phyloP scores from a whole-genome alignment of 1,284 basidiomycete species.

The Apiotrichum siamense region DNA sequence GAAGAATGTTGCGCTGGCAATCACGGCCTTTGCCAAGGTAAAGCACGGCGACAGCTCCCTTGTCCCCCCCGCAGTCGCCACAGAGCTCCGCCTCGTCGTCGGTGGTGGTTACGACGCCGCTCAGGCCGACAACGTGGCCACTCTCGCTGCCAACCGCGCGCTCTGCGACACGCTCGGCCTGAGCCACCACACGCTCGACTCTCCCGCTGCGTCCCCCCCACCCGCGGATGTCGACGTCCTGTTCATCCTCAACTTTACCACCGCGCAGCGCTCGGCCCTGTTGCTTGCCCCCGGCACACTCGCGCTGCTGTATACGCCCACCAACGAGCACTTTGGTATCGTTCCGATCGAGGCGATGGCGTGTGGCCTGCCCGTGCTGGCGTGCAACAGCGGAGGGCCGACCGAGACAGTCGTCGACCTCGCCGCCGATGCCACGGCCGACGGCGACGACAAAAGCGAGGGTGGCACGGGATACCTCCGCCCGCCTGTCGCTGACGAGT shows the following conservation, averaged over 20 bases:
- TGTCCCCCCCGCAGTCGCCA: constrained; percentile 21
- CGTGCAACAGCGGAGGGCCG: constrained; percentile 84
- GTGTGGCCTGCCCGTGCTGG: constrained; percentile 82
- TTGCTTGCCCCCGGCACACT: constrained; percentile 60
- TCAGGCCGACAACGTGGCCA: constrained; percentile 63
- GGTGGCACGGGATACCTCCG: constrained; percentile 59
- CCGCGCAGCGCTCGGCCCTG: constrained; percentile 67
- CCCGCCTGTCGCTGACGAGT: constrained; percentile 56
- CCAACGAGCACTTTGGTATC: constrained; percentile 96
- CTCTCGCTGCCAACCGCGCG: constrained; percentile 56
- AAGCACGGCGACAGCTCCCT: constrained; percentile 19
- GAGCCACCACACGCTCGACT: constrained; percentile 53
- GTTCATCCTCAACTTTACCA: constrained; percentile 81
- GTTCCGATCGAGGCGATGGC: constrained; percentile 94
- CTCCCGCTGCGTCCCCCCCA: constrained; percentile 46
- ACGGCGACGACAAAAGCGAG: neutral
- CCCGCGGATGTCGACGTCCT: constrained; percentile 58
- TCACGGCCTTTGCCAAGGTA: constrained; percentile 60
- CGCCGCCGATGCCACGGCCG: neutral
- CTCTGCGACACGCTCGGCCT: constrained; percentile 51
- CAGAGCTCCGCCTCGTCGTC: constrained; percentile 59
- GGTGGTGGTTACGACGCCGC: constrained; percentile 73
- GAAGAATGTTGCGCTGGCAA: constrained; percentile 80
- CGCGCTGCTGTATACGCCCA: constrained; percentile 84
- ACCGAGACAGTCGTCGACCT: constrained; percentile 75